Conservation (phyloP, 306 rosid genomes). For the Nissolia schottii region DNA sequence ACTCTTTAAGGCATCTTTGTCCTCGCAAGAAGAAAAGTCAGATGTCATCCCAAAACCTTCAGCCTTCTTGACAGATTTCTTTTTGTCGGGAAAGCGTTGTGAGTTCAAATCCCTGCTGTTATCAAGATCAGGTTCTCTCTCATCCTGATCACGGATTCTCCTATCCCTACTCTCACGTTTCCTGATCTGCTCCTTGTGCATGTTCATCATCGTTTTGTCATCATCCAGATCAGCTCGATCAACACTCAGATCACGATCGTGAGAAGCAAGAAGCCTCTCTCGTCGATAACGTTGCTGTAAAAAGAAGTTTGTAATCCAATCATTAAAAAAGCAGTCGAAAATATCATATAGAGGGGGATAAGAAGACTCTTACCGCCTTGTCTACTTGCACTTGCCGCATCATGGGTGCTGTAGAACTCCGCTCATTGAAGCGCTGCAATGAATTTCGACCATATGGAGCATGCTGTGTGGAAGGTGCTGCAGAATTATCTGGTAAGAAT, state of each 20-base stretch:
- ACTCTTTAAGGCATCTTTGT: conserved; percentile 66
- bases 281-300: conserved; percentile 64
- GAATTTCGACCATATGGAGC: conserved; percentile 49
- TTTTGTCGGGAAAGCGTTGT: conserved; percentile 62
- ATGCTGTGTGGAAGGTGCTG: conserved; percentile 60
- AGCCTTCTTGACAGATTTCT: conserved; percentile 61
- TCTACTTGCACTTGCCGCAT: conserved; percentile 57
- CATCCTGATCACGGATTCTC: conserved; percentile 69
- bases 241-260: conserved; percentile 70
- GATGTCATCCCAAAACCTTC: conserved; percentile 61
- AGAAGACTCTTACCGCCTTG: conserved; percentile 37
- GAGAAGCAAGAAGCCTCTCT: conserved; percentile 53
- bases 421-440: conserved; percentile 61
- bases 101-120: conserved; percentile 49
- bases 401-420: conserved; percentile 58
- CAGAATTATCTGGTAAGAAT: conserved; percentile 84
- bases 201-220: conserved; percentile 61
- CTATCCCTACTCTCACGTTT: conserved; percentile 62
- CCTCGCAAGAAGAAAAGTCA: conserved; percentile 61
- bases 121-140: conserved; percentile 70
- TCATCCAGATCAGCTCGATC: conserved; percentile 72
- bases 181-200: conserved; percentile 65
- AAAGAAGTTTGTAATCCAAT: conserved; percentile 23
- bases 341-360: not conserved
- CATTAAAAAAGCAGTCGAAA: conserved; percentile 16